Base-by-base conservation (phyloP, 2,329 filamentous ascomycete species). In the Colletotrichum zoysiae region DNA sequence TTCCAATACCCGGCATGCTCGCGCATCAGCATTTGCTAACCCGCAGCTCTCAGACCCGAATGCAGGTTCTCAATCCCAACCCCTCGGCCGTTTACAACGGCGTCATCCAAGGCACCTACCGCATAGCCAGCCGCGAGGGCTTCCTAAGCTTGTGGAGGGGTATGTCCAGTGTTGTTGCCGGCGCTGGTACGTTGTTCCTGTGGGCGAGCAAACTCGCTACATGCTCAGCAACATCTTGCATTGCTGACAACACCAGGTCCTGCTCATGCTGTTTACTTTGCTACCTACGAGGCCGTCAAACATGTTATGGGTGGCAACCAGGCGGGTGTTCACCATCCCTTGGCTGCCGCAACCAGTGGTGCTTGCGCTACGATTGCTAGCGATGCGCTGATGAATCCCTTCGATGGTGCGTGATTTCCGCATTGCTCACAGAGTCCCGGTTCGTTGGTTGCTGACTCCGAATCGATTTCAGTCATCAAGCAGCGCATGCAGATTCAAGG, bases 401-500 rank as follows among this genome's bases (percentile, higher is more conserved):
- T 99, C 81, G 96, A 99, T 84, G 95, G 95, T 97, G 88, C 40
- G 67, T 78, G 89, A 65, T 33, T 59, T 23, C 26, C 23, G 30
- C 6, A 33, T 12, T 1, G 14, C 30, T 23, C 16, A 14, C 26
- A 20, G 11, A 40, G 40, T 16, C 18, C 7, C 12, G 26, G 16
- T 9, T 38, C 14, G 12, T 60, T 14, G 30, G n/a, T 46, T 50
- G 38, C 26, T 70, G 35, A 71, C 68, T 3, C 26, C 23, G 23
- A 48, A 3, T 51, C 46, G 3, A 48, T 33, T 40, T 40, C 78
- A 98, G 96, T 99, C 74, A 97, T 99, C 86, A 99, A 99, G 85
- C 96, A 99, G 83, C 93, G 96, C 78, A 99, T 99, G 96, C 96
- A 99, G 83, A 93, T 99, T 71, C 94, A 97, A 81, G 93, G 96